A percentile compares a stretch with the other conserved stretches of the same genome.
These are phyloP conservation scores for Bipolaris oryzae DNA, from an alignment of 2,329 filamentous ascomycete species.

Conservation along the genomic window DNA sequence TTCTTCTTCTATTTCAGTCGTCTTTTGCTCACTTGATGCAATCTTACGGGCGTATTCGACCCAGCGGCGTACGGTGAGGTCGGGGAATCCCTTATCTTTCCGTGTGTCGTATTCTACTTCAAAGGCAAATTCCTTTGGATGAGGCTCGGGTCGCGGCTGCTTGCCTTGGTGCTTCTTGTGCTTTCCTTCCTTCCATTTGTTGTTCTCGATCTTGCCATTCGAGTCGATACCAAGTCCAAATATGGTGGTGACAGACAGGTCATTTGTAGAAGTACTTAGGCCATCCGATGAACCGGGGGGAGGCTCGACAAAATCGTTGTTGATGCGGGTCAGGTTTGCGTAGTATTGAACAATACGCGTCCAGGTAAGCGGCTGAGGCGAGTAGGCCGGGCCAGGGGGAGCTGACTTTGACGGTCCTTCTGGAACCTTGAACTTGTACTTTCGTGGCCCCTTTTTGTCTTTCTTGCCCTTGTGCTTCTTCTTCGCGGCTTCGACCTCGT, in stretches of 20 bases:
- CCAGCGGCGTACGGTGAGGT: conserved; percentile 84
- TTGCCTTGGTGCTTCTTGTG: conserved; percentile 64
- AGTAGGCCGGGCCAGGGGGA: conserved; percentile 88
- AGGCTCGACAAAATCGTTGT: conserved; percentile 66
- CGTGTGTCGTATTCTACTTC: conserved; percentile 87
- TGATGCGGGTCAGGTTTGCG: conserved; percentile 89
- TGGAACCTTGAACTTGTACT: conserved; percentile 63
- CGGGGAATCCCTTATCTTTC: conserved; percentile 75
- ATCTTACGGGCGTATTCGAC: conserved; percentile 81
- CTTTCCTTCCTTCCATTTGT: conserved; percentile 68
- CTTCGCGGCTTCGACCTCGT: conserved; percentile 53
- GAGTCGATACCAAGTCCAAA: conserved; percentile 39
- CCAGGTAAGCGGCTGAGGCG: conserved; percentile 78
- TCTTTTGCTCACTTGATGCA: conserved; percentile 56
- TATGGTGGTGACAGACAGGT: conserved; percentile 22
- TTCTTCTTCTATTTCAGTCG: conserved; percentile 15
- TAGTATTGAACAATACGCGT: conserved; percentile 88
- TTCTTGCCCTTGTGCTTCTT: conserved; percentile 60
- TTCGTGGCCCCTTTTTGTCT: conserved; percentile 41
- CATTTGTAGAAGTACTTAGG: conserved; percentile 11
- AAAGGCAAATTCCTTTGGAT: conserved; percentile 71
- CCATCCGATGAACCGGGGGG: not conserved
- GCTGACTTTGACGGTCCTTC: conserved; percentile 72
- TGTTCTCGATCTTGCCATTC: conserved; percentile 30
- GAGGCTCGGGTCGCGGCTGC: conserved; percentile 57